Base-by-base conservation (phyloP, 768 basidiomycete species). In the Amanita muscaria region DNA sequence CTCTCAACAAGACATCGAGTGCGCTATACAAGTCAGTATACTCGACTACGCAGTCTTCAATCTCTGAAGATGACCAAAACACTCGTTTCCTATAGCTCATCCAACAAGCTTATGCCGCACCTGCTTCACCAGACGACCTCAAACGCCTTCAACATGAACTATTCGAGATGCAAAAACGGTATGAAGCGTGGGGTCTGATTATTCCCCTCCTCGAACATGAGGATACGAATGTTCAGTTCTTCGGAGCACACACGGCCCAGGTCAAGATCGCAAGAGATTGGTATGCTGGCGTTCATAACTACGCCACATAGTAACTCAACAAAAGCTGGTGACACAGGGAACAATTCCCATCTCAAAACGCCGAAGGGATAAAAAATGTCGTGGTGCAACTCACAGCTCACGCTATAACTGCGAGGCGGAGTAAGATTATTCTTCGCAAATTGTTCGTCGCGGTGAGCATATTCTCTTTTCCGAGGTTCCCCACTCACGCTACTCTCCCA, bases 221-320 rank as follows among this genome's bases (percentile, higher is more conserved):
- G 22, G 84, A 93, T 60, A 72, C 73, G 42, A 89, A 89, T 55
- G 88, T 94, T 8, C 86, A 92, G 59, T 97, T 94, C 72, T 94
- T 90, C 56, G 90, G 91, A 2, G 91, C 92, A 4, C 92, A 96
- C 54, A 96, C 89, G 0, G 78, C 84, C 2, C 89, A 93, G 57
- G 87, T 93, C 49, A 97, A 97, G 74, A 89, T 94, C 51, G 80
- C 85, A 11, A 69, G 92, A 51, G 92, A 94, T 60, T 94, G 91
- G 91, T 92, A 59, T 51, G 75, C 21, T 29, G 12, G n/a, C 21
- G 16, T 38, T n/a, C 24, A 5, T 24, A 8, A 9, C 11, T 9
- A 21, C 15, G 12, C 8, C 8, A 31, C 2, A 19, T 16, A 37
- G 24, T 16, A 16, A 24, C 3, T 16, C 12, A 11, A n/a, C 14